Evolutionary conservation across 371 early-diverging fungal species (phyloP), one percentile per base, ranked within the genome.

Genomic region (Actinomortierella wolfii): DNA sequence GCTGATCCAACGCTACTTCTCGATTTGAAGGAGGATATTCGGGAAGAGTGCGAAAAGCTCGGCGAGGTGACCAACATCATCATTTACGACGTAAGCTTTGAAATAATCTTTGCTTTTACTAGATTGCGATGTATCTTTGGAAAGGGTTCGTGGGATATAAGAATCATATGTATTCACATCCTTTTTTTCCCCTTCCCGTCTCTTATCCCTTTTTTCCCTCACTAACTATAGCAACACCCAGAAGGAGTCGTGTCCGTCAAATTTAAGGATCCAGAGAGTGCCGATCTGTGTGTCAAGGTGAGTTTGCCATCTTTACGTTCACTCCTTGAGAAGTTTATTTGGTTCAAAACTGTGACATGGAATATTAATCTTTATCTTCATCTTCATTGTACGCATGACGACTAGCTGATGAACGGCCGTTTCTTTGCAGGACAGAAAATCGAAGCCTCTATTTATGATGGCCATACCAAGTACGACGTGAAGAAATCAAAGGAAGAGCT

Each of bases 51-150:
- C 66, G 96, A 94, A 59, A 93, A 91, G 56, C 63, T 96, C 15
- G 98, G 98, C 14, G 92, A 92, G 55, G 96, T 97, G 14, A 96
- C 97, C 14, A 94, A 92, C 76, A 90, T 95, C 4, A 83, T 91
- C 20, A 65, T 95, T 7, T 94, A 92, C 66, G 94, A 94, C 73
- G 93, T 90, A 83, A 76, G 88, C 81, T 43, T 53, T 40, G 46
- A 6, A 2, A 7, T 57, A 17, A 3, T 7, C 1, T 21, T 20
- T 29, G n/a, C 18, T 15, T n/a, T n/a, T n/a, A n/a, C n/a, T n/a
- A n/a, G n/a, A n/a, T n/a, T n/a, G n/a, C n/a, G n/a, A 42, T n/a
- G 39, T 34, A 61, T 34, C 18, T 20, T 54, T 29, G 51, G 14
- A n/a, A 39, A 9, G 24, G 7, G 20, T 42, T 3, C 49, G 11